Percentiles rank a stretch among this genome's conserved stretches.
Evolutionary conservation across 352 stramenopile genomes (phyloP).

Genomic region (Elongisporangium prolatum): DNA sequence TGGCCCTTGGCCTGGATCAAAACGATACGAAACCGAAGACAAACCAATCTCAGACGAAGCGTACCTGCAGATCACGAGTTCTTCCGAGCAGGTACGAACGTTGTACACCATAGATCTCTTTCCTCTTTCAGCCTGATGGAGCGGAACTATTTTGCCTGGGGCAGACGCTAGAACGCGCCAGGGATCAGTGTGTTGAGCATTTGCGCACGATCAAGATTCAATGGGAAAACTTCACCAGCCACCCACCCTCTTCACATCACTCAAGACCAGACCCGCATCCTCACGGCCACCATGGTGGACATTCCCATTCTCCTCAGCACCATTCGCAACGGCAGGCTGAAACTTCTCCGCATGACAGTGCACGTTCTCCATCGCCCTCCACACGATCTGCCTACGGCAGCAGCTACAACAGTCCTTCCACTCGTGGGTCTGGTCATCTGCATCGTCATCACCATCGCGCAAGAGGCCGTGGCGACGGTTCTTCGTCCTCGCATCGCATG

Average conservation of each 20-base stretch:
- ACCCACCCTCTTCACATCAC: background rate
- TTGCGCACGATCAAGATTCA: constrained; percentile 48
- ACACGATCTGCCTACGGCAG: background rate
- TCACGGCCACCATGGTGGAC: background rate
- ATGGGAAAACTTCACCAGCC: constrained; percentile 36
- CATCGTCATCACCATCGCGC: background rate
- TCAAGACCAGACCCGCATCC: background rate
- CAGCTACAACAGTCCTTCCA: background rate
- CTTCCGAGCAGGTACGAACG: constrained; percentile 36
- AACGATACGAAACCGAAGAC: constrained; percentile 10
- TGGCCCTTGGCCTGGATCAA: constrained; percentile 25
- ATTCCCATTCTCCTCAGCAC: background rate
- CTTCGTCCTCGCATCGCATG: background rate
- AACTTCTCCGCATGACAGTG: background rate
- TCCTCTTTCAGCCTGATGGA: background rate
- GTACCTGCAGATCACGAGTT: constrained; percentile 51
- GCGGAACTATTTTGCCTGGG: constrained; percentile 3
- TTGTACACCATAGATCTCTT: constrained; percentile 1
- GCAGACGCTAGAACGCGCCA: constrained; percentile 30
- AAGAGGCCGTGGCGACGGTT: background rate
- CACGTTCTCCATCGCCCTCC: background rate
- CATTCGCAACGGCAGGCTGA: background rate
- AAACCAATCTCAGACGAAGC: constrained; percentile 20
- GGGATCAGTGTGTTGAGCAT: constrained; percentile 40
- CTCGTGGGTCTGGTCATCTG: background rate